Evolutionary conservation across 257 asterid species (phyloP).

Genomic region (Leptodermis oblonga): DNA sequence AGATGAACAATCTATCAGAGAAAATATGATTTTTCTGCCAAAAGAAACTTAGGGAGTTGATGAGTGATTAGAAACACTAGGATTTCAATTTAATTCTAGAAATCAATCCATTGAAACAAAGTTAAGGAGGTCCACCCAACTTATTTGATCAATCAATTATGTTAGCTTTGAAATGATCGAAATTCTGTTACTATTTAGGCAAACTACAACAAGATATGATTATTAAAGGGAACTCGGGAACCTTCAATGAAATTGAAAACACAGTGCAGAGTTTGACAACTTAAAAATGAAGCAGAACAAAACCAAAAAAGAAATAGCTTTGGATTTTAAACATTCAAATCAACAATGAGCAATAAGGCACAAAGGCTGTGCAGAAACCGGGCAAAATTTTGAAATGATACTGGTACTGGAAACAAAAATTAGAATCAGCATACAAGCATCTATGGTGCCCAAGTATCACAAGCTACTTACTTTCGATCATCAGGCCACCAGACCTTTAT

Average conservation of each 20-base stretch:
- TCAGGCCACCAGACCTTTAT: slow-evolving; percentile 54
- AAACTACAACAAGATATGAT: not conserved
- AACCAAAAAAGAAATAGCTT: not conserved
- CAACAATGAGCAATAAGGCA: not conserved
- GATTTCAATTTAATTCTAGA: not conserved
- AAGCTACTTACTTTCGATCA: slow-evolving; percentile 37
- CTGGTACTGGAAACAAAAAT: not conserved
- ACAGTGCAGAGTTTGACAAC: not conserved
- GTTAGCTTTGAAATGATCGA: not conserved
- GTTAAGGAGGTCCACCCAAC: not conserved
- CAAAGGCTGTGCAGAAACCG: not conserved
- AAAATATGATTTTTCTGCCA: not conserved
- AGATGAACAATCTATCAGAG: slow-evolving; percentile 9
- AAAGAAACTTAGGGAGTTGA: not conserved
- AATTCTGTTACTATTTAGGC: not conserved
- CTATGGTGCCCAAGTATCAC: not conserved
- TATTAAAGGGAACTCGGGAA: not conserved
- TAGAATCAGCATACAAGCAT: not conserved
- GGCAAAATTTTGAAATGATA: not conserved
- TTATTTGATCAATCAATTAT: not conserved
- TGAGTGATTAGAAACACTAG: not conserved
- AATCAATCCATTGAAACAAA: not conserved
- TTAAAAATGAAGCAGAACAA: not conserved
- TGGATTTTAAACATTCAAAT: not conserved
- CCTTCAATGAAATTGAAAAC: not conserved